Conservation (phyloP, 345 rosid genomes). For the Sisymbrium irio region DNA sequence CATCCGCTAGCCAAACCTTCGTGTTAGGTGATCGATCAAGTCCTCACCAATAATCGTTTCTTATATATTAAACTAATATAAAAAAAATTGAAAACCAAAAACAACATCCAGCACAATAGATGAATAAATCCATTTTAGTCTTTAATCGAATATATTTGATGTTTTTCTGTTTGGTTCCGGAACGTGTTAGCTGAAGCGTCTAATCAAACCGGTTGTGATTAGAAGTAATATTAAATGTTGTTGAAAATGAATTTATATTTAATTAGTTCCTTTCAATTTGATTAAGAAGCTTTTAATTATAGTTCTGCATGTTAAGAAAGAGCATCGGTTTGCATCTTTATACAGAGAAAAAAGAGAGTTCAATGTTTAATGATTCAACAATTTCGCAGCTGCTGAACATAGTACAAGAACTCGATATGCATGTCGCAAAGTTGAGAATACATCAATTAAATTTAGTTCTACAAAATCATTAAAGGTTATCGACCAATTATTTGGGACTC, state of each 20-base stretch:
- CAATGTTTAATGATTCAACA: neutral
- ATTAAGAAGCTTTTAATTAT: conserved; percentile 12
- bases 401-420: neutral
- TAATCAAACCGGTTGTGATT: conserved; percentile 26
- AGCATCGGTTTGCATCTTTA: neutral
- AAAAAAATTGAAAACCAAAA: neutral
- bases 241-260: conserved; percentile 1
- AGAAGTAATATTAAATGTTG: conserved; percentile 15
- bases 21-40: conserved; percentile 38
- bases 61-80: neutral
- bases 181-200: conserved; percentile 31
- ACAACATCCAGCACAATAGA: neutral
- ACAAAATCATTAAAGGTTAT: neutral
- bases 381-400: conserved; percentile 2
- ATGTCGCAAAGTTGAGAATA: neutral
- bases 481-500: conserved; percentile 2
- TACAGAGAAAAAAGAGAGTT: neutral
- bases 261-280: conserved; percentile 16
- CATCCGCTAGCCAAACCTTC: conserved; percentile 25
- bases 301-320: conserved; percentile 1
- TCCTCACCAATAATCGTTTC: conserved; percentile 9
- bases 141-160: neutral
- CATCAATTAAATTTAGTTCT: neutral
- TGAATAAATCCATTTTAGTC: neutral
- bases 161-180: neutral